Base-by-base conservation (phyloP, 306 rosid genomes). In the Cucurbita maxima region DNA sequence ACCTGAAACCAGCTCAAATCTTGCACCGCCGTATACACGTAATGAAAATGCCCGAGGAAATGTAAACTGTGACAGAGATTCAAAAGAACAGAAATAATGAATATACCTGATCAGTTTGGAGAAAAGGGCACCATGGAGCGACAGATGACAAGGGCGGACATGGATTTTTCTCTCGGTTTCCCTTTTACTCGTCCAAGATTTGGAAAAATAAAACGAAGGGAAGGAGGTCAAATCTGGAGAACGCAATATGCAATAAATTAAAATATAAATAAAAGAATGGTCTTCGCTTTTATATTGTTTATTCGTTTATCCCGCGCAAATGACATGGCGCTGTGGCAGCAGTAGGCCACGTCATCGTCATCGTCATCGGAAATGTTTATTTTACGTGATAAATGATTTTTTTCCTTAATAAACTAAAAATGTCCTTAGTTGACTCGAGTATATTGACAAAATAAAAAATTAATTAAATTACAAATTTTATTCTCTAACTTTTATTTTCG, bases 241-340 rank as follows among this genome's bases (percentile, higher is more conserved):
- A 48, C 3, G n/a, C 72, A 66, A 44, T 37, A 19, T 6, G n/a
- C 72, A 66, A 44, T 37, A 19, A 44, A 66, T 44, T 44, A 60
- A 36, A 51, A 14, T 15, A 4, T 50, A 50, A 52, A 50, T 50
- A 50, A 50, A 52, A 52, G 56, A 52, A 16, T 16, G 20, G 3
- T 9, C 7, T 52, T 52, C 56, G 20, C 54, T 56, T 56, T 19
- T 14, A 60, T 60, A 60, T 60, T 14, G 10, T 60, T 63, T 63
- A 63, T 63, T 63, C 48, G 71, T 13, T 40, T 63, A 16, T 63
- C 71, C 51, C 71, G 71, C 71, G 71, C 71, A 63, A 63, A 38
- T 63, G 71, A 63, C 71, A 18, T 38, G 71, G 68, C 68, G 15
- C 45, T 3, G 1, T 5, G 18, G 2, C 54, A 14, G n/a, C 54